Evolutionary conservation across 2,329 filamentous ascomycete genomes (phyloP).

Genomic region (Annulohypoxylon truncatum): DNA sequence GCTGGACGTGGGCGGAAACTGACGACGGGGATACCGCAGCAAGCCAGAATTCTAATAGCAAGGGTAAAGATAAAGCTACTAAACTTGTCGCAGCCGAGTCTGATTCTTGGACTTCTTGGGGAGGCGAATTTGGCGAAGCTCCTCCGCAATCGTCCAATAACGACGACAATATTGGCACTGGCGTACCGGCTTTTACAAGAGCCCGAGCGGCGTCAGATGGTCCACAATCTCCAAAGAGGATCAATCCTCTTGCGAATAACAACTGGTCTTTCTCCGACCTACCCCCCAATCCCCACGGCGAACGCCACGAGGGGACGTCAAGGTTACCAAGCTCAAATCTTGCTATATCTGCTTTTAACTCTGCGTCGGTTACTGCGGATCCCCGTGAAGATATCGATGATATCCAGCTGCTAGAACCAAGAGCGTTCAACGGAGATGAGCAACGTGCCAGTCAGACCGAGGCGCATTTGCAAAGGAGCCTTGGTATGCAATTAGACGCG

Average conservation of each 20-base stretch:
- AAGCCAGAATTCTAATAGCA: constrained; percentile 26
- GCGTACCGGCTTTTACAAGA: constrained; percentile 46
- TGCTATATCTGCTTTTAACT: not conserved
- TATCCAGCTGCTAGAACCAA: not conserved
- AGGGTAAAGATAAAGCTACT: constrained; percentile 41
- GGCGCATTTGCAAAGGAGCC: not conserved
- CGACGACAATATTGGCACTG: constrained; percentile 14
- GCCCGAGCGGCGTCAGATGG: constrained; percentile 70
- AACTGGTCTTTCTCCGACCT: constrained; percentile 68
- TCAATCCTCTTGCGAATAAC: constrained; percentile 68
- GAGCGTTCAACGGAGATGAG: not conserved
- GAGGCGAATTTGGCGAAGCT: constrained; percentile 35
- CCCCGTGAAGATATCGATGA: not conserved
- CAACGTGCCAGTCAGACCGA: not conserved
- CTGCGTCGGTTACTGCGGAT: not conserved
- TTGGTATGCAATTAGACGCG: not conserved
- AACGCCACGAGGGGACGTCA: constrained; percentile 15
- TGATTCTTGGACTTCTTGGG: constrained; percentile 25
- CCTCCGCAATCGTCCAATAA: not conserved
- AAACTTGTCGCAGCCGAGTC: constrained; percentile 10
- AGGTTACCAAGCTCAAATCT: constrained; percentile 12
- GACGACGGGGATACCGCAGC: constrained; percentile 40
- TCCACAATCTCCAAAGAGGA: constrained; percentile 56
- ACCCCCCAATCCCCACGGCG: constrained; percentile 39
- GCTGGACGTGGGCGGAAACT: constrained; percentile 47